Base-by-base conservation (phyloP, 768 basidiomycete genomes). In the Pleurotus ostreatus region DNA sequence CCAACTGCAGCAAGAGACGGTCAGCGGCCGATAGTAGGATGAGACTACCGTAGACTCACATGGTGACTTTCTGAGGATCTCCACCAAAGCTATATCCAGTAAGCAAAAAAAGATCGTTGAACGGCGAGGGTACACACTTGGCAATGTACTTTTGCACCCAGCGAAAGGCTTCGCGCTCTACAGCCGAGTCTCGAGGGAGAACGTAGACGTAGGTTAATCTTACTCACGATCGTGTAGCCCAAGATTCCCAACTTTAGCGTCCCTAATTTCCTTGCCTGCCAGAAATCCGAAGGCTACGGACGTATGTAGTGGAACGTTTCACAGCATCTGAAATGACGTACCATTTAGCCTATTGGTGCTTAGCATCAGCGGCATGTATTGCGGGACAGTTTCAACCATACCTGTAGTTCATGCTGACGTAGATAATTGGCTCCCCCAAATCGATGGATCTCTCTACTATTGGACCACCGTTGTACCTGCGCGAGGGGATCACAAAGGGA, bases 131-230 rank as follows among this genome's bases (percentile, higher is more conserved):
- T 34, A 34, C 30, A n/a, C 52, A 25, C 6, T 71, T 70, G 37
- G 65, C 59, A 59, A 88, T 85, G 63, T 89, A 82, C 62, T 83
- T 80, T 59, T 86, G 80, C 1, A 89, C 71, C 87, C 87, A 89
- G 55, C 79, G 66, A 6, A 89, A 61, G 1, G 82, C 85, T 37
- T 79, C 68, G 22, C 81, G 74, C 63, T 83, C 80, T 86, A 65
- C 16, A 51, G 39, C 25, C 8, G 18, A 43, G 20, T 25, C 20
- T 46, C 2, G 45, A 12, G 38, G 2, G 30, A 11, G 30, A 2
- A 34, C 7, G 9, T 34, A 2, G 30, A 34, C 30, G 9, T 34
- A 6, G 30, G 2, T 34, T 8, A 0, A 34, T 34, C 8, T 34
- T 11, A 70, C 80, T 66, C 61, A 82, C 82, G 83, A 68, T 88